phyloP scores from a whole-genome alignment of 495 filamentous ascomycete species.

The Arthonia radiata region DNA sequence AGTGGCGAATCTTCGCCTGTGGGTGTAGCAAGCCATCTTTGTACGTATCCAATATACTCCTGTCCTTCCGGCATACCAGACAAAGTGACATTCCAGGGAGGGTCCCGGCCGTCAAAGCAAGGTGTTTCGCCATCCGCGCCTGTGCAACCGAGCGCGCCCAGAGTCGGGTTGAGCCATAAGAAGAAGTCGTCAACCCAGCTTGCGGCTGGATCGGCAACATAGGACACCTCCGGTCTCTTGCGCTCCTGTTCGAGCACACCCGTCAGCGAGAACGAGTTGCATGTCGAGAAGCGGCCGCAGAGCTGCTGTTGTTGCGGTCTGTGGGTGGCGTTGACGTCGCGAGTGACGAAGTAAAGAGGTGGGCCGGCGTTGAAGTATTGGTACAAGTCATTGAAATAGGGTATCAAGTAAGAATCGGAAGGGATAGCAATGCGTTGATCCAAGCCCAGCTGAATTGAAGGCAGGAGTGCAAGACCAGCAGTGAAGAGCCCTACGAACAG shows the following conservation, averaged over 20 bases:
- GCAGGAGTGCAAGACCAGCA: slow-evolving; percentile 58
- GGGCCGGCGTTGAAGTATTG: slow-evolving; percentile 77
- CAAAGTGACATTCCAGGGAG: slow-evolving; percentile 69
- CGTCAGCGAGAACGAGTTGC: slow-evolving; percentile 54
- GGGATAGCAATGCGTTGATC: slow-evolving; percentile 90
- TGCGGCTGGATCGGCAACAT: slow-evolving; percentile 73
- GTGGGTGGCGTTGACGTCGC: slow-evolving; percentile 50
- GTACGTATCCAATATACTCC: slow-evolving; percentile 66
- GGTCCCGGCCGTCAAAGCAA: slow-evolving; percentile 54
- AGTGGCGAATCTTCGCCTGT: slow-evolving; percentile 66
- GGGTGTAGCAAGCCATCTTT: slow-evolving; percentile 58
- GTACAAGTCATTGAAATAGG: slow-evolving; percentile 87
- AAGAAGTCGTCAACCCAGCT: slow-evolving; percentile 96
- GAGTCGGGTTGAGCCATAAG: slow-evolving; percentile 73
- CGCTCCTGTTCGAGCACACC: slow-evolving; percentile 83
- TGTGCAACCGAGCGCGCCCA: slow-evolving; percentile 46
- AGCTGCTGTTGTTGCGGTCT: slow-evolving; percentile 54
- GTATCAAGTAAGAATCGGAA: slow-evolving; percentile 73
- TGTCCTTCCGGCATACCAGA: slow-evolving; percentile 74
- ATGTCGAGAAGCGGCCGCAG: slow-evolving; percentile 77
- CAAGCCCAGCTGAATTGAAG: slow-evolving; percentile 60
- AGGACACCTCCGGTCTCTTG: slow-evolving; percentile 71
- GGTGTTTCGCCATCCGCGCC: slow-evolving; percentile 30
- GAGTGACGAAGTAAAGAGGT: slow-evolving; percentile 87
- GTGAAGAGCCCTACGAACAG: slow-evolving; percentile 76